These are phyloP conservation scores for Xanthoceras sorbifolium DNA, from an alignment of 345 rosid species.

Conservation along the genomic window DNA sequence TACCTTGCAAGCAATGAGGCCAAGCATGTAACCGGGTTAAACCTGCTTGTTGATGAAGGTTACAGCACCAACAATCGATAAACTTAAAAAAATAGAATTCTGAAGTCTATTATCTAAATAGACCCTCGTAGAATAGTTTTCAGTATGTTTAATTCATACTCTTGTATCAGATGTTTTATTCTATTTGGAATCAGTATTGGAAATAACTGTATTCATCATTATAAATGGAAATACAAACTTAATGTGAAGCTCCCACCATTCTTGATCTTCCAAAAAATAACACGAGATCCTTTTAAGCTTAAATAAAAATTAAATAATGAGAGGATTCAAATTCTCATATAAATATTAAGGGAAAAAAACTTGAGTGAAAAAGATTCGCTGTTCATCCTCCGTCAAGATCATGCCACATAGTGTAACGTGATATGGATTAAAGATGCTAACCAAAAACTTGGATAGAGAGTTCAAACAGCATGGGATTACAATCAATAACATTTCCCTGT, in stretches of 20 bases:
- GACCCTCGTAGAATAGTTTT: background rate
- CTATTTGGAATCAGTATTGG: background rate
- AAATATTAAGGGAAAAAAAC: background rate
- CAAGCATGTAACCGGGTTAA: constrained; percentile 21
- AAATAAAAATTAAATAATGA: background rate
- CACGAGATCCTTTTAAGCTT: background rate
- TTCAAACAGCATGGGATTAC: background rate
- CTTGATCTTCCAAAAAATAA: background rate
- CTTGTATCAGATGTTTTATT: background rate
- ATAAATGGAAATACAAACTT: background rate
- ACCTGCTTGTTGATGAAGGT: constrained; percentile 24
- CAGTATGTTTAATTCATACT: background rate
- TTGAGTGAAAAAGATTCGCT: no score
- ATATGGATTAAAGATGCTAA: no score
- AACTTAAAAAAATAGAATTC: background rate
- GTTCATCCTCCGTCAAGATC: background rate
- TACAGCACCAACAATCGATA: constrained; percentile 10
- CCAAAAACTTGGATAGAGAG: background rate
- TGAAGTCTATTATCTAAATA: background rate
- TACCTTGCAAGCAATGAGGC: constrained; percentile 25
- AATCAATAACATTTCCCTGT: background rate
- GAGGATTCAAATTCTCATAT: background rate
- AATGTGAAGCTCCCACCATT: background rate
- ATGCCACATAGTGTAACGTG: no score
- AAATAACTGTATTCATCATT: background rate